Percentiles rank a stretch among this genome's conserved stretches.
phyloP scores from a whole-genome alignment of 306 rosid genomes.

The Prunus mume region DNA sequence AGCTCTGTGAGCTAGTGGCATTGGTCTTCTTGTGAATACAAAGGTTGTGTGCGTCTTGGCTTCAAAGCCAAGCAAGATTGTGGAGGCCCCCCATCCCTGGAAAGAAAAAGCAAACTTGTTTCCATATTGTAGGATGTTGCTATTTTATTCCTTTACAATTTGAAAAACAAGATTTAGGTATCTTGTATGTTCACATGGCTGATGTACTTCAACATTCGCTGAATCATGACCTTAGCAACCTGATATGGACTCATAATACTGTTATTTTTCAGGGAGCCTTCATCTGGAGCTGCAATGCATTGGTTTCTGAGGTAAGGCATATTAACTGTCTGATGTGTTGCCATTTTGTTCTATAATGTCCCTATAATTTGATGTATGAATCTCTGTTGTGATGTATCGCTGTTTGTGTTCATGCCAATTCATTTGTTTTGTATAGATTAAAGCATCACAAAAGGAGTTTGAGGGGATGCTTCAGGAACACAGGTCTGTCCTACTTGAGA shows the following conservation, averaged over 20 bases:
- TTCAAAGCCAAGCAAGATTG: too few species aligned
- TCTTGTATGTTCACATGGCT: neutral
- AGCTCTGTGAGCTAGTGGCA: neutral
- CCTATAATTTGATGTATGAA: neutral
- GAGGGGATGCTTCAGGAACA: constrained; percentile 80
- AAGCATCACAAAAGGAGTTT: constrained; percentile 79
- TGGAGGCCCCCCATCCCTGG: neutral
- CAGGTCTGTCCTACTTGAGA: constrained; percentile 49
- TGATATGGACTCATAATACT: constrained; percentile 5
- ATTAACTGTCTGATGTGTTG: neutral
- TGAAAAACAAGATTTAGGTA: neutral
- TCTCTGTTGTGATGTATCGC: neutral
- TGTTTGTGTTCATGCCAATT: neutral
- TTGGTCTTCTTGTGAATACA: neutral
- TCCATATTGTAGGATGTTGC: neutral
- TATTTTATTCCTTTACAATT: neutral
- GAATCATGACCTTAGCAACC: neutral
- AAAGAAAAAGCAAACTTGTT: neutral
- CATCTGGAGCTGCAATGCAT: constrained; percentile 89
- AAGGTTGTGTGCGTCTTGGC: neutral
- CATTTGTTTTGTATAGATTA: constrained; percentile 49
- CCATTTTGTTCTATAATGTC: neutral
- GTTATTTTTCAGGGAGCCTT: constrained; percentile 73
- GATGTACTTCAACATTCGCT: neutral
- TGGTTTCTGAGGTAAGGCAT: constrained; percentile 76